phyloP scores from a whole-genome alignment of 257 asterid genomes.

The Knoxia roxburghii region DNA sequence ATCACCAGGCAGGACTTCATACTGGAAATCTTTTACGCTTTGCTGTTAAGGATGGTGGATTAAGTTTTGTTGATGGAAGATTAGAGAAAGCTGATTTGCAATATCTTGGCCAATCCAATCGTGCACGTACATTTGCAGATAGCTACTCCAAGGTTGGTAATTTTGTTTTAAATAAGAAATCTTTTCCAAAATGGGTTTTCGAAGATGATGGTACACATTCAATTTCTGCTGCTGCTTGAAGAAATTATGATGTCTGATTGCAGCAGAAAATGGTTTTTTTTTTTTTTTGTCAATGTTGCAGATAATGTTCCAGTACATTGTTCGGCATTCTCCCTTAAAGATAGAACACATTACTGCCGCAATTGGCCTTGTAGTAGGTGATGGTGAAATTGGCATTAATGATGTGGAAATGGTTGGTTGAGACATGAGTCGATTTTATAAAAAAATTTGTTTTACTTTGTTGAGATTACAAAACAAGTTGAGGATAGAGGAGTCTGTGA shows the following conservation, averaged over 20 bases:
- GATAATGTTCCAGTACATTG: conserved; percentile 87
- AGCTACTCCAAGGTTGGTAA: conserved; percentile 80
- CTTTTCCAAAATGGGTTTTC: not conserved
- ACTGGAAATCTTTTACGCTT: conserved; percentile 68
- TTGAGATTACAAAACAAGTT: not conserved
- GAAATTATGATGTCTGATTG: not conserved
- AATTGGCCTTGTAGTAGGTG: conserved; percentile 23
- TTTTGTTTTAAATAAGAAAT: not conserved
- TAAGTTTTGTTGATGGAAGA: conserved; percentile 58
- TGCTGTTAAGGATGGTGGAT: conserved; percentile 53
- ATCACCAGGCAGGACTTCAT: conserved; percentile 55
- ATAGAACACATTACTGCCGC: conserved; percentile 72
- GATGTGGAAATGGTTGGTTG: conserved; percentile 71
- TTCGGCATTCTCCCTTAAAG: conserved; percentile 65
- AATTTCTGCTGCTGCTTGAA: not conserved
- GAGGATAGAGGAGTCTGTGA: not conserved
- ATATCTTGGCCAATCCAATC: conserved; percentile 70
- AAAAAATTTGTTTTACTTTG: not conserved
- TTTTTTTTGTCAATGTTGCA: conserved; percentile 29
- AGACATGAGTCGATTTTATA: conserved; percentile 8
- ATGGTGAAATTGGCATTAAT: conserved; percentile 23
- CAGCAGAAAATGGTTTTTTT: no score
- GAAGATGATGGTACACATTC: conserved; percentile 1
- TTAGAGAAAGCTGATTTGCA: conserved; percentile 80
- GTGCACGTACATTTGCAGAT: conserved; percentile 84